A percentile compares a stretch with the other conserved stretches of the same genome.
These are phyloP conservation scores for Mycosphaerella sp. DNA, from an alignment of 2,329 filamentous ascomycete species.

Conservation along the genomic window DNA sequence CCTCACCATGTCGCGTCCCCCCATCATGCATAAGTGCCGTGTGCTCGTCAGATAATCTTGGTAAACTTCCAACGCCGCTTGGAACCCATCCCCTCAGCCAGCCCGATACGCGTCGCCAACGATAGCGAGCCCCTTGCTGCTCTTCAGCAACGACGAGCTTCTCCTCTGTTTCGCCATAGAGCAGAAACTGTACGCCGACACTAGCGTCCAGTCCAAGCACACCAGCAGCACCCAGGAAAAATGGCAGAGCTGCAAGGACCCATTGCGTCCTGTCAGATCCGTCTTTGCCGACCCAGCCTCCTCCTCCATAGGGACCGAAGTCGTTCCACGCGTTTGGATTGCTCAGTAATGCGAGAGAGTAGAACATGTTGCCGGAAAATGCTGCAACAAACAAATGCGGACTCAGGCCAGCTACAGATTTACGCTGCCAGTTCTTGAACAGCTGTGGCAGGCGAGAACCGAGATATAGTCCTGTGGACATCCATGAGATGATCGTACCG, in stretches of 20 bases:
- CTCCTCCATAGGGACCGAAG: constrained; percentile 49
- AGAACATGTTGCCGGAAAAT: constrained; percentile 63
- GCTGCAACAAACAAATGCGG: constrained; percentile 60
- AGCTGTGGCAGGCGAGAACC: constrained; percentile 58
- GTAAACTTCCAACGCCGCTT: constrained; percentile 37
- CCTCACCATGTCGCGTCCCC: constrained; percentile 13
- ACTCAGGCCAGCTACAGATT: constrained; percentile 58
- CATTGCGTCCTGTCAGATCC: constrained; percentile 53
- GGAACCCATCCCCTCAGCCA: constrained; percentile 65
- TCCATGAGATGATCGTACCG: constrained; percentile 52
- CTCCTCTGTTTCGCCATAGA: constrained; percentile 47
- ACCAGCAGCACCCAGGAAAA: constrained; percentile 61
- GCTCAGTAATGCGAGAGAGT: constrained; percentile 55
- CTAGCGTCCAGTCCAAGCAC: constrained; percentile 57
- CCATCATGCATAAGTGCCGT: constrained; percentile 18
- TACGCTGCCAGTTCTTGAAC: constrained; percentile 58
- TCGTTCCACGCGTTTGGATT: constrained; percentile 59
- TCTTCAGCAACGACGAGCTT: constrained; percentile 46
- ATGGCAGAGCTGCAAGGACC: constrained; percentile 54
- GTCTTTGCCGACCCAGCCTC: constrained; percentile 52
- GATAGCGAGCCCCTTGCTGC: constrained; percentile 34
- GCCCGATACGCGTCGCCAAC: constrained; percentile 54
- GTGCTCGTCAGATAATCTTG: constrained; percentile 18
- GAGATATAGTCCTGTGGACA: constrained; percentile 53
- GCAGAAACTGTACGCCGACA: constrained; percentile 57